Percentiles rank a stretch among this genome's conserved stretches.
phyloP scores from a whole-genome alignment of 2,329 filamentous ascomycete species.

The Pseudogymnoascus sp. region DNA sequence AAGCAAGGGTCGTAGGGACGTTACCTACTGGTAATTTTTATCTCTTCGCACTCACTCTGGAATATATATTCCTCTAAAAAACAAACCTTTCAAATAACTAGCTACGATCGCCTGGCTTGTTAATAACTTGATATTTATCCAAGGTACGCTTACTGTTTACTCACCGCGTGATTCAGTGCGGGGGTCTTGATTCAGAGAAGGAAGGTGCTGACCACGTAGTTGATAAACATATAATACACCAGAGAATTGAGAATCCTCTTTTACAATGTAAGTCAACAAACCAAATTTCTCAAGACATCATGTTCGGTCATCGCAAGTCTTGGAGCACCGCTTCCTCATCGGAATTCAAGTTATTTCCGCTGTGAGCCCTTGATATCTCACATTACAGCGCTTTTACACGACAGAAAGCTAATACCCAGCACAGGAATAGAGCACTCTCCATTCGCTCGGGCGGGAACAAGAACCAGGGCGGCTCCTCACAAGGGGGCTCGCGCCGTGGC shows the following conservation, averaged over 20 bases:
- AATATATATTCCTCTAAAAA: background rate
- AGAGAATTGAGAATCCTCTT: background rate
- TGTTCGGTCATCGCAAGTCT: constrained; percentile 8
- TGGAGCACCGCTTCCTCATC: background rate
- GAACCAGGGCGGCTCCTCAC: constrained; percentile 26
- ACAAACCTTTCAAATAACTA: background rate
- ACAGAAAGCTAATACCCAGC: background rate
- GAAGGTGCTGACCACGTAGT: constrained; percentile 7
- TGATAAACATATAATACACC: background rate
- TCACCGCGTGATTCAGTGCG: background rate
- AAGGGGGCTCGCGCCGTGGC: constrained; percentile 48
- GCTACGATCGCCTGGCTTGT: background rate
- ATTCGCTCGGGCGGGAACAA: constrained; percentile 57
- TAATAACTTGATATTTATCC: background rate
- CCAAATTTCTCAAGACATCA: background rate
- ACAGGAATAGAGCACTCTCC: constrained; percentile 67
- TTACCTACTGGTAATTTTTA: background rate
- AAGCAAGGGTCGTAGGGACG: background rate
- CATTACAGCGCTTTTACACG: background rate
- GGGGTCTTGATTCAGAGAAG: background rate
- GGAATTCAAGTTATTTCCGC: background rate
- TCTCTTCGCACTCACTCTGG: constrained; percentile 1
- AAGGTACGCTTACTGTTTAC: background rate
- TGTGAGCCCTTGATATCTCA: background rate
- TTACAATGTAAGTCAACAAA: constrained; percentile 1